phyloP scores from a whole-genome alignment of 2,329 filamentous ascomycete species.

The Phaeosphaeriaceae sp. region DNA sequence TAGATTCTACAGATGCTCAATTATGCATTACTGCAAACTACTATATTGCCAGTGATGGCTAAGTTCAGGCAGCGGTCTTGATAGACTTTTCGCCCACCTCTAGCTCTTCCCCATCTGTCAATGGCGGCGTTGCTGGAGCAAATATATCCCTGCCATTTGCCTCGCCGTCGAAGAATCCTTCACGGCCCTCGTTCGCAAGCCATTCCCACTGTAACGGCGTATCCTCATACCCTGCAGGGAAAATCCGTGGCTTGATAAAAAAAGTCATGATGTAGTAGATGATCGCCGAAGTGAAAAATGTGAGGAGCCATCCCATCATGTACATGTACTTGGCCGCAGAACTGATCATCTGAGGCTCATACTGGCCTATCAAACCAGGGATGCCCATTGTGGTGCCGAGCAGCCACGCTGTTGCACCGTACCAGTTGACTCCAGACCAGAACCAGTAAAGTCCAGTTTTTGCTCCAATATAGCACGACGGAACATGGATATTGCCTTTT shows the following conservation, averaged over 20 bases:
- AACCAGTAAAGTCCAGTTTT: constrained; percentile 40
- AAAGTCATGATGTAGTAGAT: constrained; percentile 33
- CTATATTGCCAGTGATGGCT: background rate
- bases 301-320: constrained; percentile 45
- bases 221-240: constrained; percentile 26
- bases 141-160: constrained; percentile 21
- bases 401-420: constrained; percentile 40
- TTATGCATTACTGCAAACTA: too few relatives aligned
- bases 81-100: constrained; percentile 16
- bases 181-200: constrained; percentile 32
- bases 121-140: constrained; percentile 19
- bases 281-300: constrained; percentile 34
- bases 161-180: constrained; percentile 41
- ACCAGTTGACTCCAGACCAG: constrained; percentile 40
- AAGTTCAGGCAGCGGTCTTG: constrained; percentile 8
- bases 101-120: constrained; percentile 17
- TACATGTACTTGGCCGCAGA: constrained; percentile 45
- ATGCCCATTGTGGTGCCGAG: constrained; percentile 43
- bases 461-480: constrained; percentile 43
- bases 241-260: constrained; percentile 24
- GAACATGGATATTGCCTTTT: constrained; percentile 52
- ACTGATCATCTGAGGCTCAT: constrained; percentile 41
- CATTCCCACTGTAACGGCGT: constrained; percentile 24
- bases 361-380: constrained; percentile 40
- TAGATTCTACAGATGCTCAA: too few relatives aligned